Base-by-base conservation (phyloP, 345 rosid genomes). In the Eucalyptus erythrocorys region DNA sequence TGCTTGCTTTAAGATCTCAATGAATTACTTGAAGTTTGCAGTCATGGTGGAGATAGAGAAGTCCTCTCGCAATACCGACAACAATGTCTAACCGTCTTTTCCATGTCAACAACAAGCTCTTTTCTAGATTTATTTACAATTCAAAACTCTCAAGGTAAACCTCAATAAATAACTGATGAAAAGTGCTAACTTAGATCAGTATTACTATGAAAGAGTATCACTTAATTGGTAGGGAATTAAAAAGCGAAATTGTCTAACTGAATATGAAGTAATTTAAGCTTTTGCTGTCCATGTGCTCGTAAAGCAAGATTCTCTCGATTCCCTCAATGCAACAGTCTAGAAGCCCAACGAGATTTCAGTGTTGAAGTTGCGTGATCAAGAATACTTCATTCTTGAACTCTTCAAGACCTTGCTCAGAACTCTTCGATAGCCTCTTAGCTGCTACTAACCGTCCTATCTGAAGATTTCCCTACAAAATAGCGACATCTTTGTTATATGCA, bases 311-410 rank as follows among this genome's bases (percentile, higher is more conserved):
- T 86, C 89, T 91, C 86, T 90, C 92, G 22, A 88, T 91, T 88
- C 87, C 88, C 17, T 93, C 94, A 0, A 92, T 87, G 93, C 95
- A 94, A 49, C 92, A 94, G 43, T 95, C 95, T 4, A 92, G 48
- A 61, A 95, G 92, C 85, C 84, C 91, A 22, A 93, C 93, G 86
- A 94, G 95, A 90, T 95, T 91, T 86, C 89, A 87, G 91, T 95
- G 95, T 66, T 95, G 95, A n/a, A 95, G 94, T 66, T 91, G 93
- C 4, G 94, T 92, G 7, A 91, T 91, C n/a, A 93, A 90, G 68
- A 89, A 15, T 5, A 92, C 94, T 88, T 95, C 89, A 87, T 85
- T 92, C 88, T 64, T 91, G 40, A 93, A 91, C 92, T 90, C 94
- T 26, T 89, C 89, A n/a, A 87, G 61, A 13, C 93, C 94, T 89